A percentile compares a stretch with the other conserved stretches of the same genome.
Evolutionary conservation across 164 flowering plant species (phyloP).

Genomic region (Warburgia ugandensis): DNA sequence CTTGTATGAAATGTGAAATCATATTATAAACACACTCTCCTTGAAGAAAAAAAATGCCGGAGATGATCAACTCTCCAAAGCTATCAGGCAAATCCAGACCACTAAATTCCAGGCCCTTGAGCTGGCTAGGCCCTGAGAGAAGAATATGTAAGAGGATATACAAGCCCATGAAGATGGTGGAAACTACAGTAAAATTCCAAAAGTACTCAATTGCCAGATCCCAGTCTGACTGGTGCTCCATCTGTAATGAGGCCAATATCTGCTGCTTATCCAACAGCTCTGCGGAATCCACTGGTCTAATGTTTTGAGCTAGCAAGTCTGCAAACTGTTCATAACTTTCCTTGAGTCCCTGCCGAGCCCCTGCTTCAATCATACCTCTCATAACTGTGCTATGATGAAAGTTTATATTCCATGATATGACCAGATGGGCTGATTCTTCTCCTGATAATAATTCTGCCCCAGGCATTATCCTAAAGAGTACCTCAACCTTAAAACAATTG

Average conservation of each 20-base stretch:
- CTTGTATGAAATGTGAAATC: slow-evolving; percentile 67
- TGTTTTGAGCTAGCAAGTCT: slow-evolving; percentile 36
- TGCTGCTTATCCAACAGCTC: slow-evolving; percentile 39
- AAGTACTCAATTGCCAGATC: slow-evolving; percentile 46
- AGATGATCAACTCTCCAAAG: slow-evolving; percentile 59
- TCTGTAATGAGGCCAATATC: slow-evolving; percentile 37
- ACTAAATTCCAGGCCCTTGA: slow-evolving; percentile 51
- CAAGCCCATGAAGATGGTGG: slow-evolving; percentile 37
- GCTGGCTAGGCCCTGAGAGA: slow-evolving; percentile 27
- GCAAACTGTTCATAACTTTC: slow-evolving; percentile 65
- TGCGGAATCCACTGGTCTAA: slow-evolving; percentile 25
- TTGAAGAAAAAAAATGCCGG: slow-evolving; percentile 47
- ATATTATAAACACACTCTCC: slow-evolving; percentile 45
- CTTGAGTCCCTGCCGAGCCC: slow-evolving; percentile 59
- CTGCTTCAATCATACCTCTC: slow-evolving; percentile 77
- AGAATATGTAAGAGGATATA: slow-evolving; percentile 61
- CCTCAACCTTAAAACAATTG: slow-evolving; percentile 47
- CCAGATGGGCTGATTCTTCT: slow-evolving; percentile 51
- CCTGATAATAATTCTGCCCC: slow-evolving; percentile 49
- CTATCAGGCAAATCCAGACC: slow-evolving; percentile 83
- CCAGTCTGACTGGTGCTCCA: slow-evolving; percentile 54
- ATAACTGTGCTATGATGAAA: slow-evolving; percentile 65
- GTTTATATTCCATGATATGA: slow-evolving; percentile 57
- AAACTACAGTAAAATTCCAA: slow-evolving; percentile 53
- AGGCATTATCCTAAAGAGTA: slow-evolving; percentile 59